These are phyloP conservation scores for Penicillium freii DNA, from an alignment of 2,329 filamentous ascomycete genomes.

Conservation along the genomic window DNA sequence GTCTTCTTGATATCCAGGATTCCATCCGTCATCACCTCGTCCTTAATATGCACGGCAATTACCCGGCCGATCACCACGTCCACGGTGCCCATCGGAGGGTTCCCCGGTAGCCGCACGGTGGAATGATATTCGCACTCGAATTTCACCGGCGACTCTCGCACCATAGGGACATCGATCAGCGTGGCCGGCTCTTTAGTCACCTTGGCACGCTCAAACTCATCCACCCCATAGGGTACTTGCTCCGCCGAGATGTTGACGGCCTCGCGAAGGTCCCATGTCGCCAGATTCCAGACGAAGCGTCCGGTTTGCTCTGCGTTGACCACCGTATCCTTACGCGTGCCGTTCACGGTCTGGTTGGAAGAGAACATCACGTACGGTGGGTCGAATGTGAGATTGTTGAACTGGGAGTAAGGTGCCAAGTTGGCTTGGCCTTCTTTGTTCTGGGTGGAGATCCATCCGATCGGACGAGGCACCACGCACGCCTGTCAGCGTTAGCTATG, in stretches of 20 bases:
- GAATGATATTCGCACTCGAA: no score
- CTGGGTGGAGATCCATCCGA: no score
- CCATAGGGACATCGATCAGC: constrained; percentile 28
- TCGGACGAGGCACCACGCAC: constrained; percentile 43
- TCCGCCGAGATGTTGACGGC: constrained; percentile 57
- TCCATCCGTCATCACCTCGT: no score
- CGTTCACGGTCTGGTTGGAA: constrained; percentile 54
- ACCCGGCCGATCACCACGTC: no score
- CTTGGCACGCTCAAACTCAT: constrained; percentile 55
- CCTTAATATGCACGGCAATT: no score
- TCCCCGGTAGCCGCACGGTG: no score
- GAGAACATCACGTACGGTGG: constrained; percentile 50
- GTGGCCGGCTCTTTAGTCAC: constrained; percentile 50
- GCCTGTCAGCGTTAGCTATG: constrained; percentile 16
- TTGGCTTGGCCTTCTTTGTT: no score
- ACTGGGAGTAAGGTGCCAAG: no score
- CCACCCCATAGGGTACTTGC: constrained; percentile 33
- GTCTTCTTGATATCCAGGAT: no score
- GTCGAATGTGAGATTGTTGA: no score
- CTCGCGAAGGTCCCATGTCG: constrained; percentile 54
- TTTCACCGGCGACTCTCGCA: no score
- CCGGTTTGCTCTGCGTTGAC: constrained; percentile 57
- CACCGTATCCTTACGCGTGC: constrained; percentile 56
- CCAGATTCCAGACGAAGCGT: constrained; percentile 60
- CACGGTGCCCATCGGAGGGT: no score